phyloP scores from a whole-genome alignment of 129 eudicot species.

The Kitagawia praeruptora region DNA sequence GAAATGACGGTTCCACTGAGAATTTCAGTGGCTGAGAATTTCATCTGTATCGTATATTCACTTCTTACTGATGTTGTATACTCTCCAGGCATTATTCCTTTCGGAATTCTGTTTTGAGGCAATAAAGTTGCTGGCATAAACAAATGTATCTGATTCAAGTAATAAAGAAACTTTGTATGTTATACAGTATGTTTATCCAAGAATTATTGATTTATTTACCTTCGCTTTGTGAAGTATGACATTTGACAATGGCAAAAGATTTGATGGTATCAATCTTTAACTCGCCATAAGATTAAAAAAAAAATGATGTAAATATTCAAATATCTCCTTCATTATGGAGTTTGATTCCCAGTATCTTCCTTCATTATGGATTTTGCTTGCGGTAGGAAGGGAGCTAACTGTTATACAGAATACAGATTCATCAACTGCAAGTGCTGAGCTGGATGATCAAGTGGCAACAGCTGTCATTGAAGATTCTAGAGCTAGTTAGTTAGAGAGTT shows the following conservation, averaged over 20 bases:
- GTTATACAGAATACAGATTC: too few relatives aligned
- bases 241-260: not conserved
- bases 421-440: too few relatives aligned
- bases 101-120: slow-evolving; percentile 7
- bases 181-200: not conserved
- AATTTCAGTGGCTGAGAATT: slow-evolving; percentile 37
- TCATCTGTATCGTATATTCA: slow-evolving; percentile 21
- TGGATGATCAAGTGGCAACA: too few relatives aligned
- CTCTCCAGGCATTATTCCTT: slow-evolving; percentile 19
- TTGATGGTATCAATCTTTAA: not conserved
- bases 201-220: not conserved
- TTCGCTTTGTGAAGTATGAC: not conserved
- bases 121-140: slow-evolving; percentile 19
- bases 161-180: not conserved
- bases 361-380: too few relatives aligned
- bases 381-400: too few relatives aligned
- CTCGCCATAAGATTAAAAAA: too few relatives aligned
- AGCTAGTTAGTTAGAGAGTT: too few relatives aligned
- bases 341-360: too few relatives aligned
- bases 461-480: too few relatives aligned
- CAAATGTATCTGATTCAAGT: slow-evolving; percentile 8
- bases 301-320: too few relatives aligned
- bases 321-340: too few relatives aligned
- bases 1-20: slow-evolving; percentile 45
- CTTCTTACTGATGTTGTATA: slow-evolving; percentile 29